Evolutionary conservation across 768 basidiomycete species (phyloP), one percentile per base, ranked within the genome.

Genomic region (Lentinula sp.): DNA sequence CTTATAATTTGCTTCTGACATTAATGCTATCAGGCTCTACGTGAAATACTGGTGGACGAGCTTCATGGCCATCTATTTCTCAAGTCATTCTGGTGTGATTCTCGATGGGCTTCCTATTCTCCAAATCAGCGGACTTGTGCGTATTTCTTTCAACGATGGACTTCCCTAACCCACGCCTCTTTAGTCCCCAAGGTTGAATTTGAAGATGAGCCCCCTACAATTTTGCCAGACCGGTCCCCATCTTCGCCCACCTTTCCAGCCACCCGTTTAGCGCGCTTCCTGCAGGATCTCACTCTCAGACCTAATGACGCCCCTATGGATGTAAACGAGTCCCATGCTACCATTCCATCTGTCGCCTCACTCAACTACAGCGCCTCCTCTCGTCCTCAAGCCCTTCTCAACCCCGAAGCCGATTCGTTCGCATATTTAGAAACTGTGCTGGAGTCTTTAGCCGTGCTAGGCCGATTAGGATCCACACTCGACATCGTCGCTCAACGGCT

Each of bases 31-130:
- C 67, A 98, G 96, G 88, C 91, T 10, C 74, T 99, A 48, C 82
- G 91, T 50, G 97, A 98, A 65, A 97, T 98, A 59, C 76, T 99
- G 61, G 79, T 95, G 6, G 97, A 99, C 65, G 97, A 99, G 69
- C 80, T 99, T 12, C 95, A 98, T 69, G 93, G 87, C 66, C 97
- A 99, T 73, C 75, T 99, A n/a, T 99, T 97, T 73, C 84, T 99
- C 62, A 97, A 96, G 69, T 92, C 90, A 0, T 96, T 94, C 71
- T 97, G 95, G 86, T 95, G 93, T 69, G 96, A 98, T 66, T 83
- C 87, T 5, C 85, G 96, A 35, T 99, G 97, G 97, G 79, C 85
- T 16, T 74, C 90, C 0, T 98, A 97, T 70, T 75, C 81, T 10
- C 86, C 88, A 0, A 88, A 89, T 57, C 97, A 98, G 70, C 82